Conservation (phyloP, 305 asterid genomes). For the Fraxinus dipetala region DNA sequence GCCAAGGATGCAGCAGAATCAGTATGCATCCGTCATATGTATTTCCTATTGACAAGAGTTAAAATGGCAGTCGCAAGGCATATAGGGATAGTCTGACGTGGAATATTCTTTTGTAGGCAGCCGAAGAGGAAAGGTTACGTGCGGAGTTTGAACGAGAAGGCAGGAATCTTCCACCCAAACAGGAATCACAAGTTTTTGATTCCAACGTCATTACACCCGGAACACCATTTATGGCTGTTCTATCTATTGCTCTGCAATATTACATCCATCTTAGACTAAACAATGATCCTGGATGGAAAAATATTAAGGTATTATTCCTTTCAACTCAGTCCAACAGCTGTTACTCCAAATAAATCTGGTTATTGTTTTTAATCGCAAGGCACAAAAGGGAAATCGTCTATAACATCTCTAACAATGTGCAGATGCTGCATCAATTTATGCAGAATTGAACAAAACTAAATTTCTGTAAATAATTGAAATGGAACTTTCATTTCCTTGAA, state of each 20-base stretch:
- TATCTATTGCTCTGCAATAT: slow-evolving; percentile 81
- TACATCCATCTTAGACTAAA: slow-evolving; percentile 77
- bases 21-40: slow-evolving; percentile 38
- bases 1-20: slow-evolving; percentile 96
- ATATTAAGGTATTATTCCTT: slow-evolving; percentile 59
- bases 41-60: neutral
- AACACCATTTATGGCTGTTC: slow-evolving; percentile 88
- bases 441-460: neutral
- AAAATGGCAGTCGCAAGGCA: neutral
- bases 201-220: slow-evolving; percentile 99
- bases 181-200: slow-evolving; percentile 77
- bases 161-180: slow-evolving; percentile 89
- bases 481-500: slow-evolving; percentile 29
- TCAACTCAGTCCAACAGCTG: neutral
- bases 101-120: slow-evolving; percentile 56
- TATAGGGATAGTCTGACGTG: slow-evolving; percentile 9
- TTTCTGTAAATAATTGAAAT: neutral
- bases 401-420: slow-evolving; percentile 15
- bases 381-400: neutral
- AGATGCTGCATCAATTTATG: slow-evolving; percentile 18
- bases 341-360: slow-evolving; percentile 4
- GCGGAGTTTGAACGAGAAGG: slow-evolving; percentile 88
- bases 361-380: neutral
- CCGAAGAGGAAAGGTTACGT: slow-evolving; percentile 87
- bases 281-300: slow-evolving; percentile 96